Evolutionary conservation across 768 basidiomycete species (phyloP), one percentile per base, ranked within the genome.

Genomic region (Suillus tomentosus): DNA sequence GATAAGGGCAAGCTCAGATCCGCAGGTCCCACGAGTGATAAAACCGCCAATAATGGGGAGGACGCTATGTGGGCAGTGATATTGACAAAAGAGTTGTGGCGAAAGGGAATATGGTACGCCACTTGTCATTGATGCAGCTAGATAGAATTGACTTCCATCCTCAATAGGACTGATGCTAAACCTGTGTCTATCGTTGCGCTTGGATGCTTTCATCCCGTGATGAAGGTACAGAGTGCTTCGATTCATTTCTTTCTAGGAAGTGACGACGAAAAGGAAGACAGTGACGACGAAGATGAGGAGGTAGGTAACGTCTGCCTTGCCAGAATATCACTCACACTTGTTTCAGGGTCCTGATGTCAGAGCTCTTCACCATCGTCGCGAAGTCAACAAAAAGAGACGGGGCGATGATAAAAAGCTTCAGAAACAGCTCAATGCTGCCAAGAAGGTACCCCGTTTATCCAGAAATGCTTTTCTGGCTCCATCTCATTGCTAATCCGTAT

Each of bases 41-140:
- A 74, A n/a, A 72, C 76, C 14, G 74, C 76, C 36, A 75, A 78
- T 62, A 82, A 80, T 57, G 87, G 88, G 2, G 92, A 94, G 39
- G 97, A 98, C 69, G 95, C 96, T 3, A 92, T 97, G 88, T 99
- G 96, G 96, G 96, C 97, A 5, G 88, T 99, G 58, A 89, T 96
- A 50, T 78, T 99, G 61, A 92, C 94, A 19, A 92, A 92, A 75
- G 95, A 99, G 70, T 81, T 99, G 15, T 99, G 96, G 97, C 85
- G 85, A 72, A 98, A 96, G 78, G 86, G 88, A 47, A 85, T 95
- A 34, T 99, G 97, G 95, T 89, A 63, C 22, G 81, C 39, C 40
- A 47, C 54, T 31, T 5, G 14, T 9, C 19, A 60, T 43, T 66
- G 24, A 27, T 13, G 10, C 15, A 27, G 10, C 57, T 58, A 39